phyloP scores from a whole-genome alignment of 75 land plant species.

The Selaginella moellendorffii region DNA sequence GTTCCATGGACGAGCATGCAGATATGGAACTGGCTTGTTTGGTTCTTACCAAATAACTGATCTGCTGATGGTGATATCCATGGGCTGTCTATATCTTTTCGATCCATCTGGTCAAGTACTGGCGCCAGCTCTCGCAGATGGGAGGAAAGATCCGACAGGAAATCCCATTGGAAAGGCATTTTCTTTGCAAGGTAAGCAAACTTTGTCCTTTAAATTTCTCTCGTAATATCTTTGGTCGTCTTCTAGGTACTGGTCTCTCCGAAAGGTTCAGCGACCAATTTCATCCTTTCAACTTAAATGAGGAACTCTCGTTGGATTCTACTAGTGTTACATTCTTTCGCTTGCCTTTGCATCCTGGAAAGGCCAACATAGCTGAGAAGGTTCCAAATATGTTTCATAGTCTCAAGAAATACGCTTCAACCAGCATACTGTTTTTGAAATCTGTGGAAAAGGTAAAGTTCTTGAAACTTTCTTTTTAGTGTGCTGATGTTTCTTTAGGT shows the following conservation, averaged over 20 bases:
- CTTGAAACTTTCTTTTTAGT: background rate
- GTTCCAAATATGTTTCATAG: constrained; percentile 36
- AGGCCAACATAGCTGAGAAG: constrained; percentile 6
- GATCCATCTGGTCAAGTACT: constrained; percentile 73
- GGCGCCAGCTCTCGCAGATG: constrained; percentile 29
- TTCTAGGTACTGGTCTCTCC: constrained; percentile 59
- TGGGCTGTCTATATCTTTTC: constrained; percentile 65
- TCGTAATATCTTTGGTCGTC: background rate
- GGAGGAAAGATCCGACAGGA: constrained; percentile 21
- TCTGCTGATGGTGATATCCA: constrained; percentile 50
- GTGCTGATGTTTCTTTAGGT: background rate
- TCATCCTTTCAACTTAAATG: constrained; percentile 39
- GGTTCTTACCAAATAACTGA: constrained; percentile 57
- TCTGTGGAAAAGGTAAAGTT: constrained; percentile 63
- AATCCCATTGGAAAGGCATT: constrained; percentile 43
- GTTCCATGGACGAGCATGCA: constrained; percentile 40
- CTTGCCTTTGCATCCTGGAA: constrained; percentile 59
- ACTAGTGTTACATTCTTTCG: constrained; percentile 64
- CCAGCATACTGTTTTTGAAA: constrained; percentile 46
- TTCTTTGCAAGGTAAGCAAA: constrained; percentile 52
- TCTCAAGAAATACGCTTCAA: constrained; percentile 51
- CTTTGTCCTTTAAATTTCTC: too few relatives aligned
- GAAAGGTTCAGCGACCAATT: constrained; percentile 85
- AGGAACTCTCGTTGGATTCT: constrained; percentile 34
- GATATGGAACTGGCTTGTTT: constrained; percentile 69